Percentiles rank a stretch among this genome's conserved stretches.
Conservation (phyloP, 148 eudicot genomes). For the Cornus kousa region DNA sequence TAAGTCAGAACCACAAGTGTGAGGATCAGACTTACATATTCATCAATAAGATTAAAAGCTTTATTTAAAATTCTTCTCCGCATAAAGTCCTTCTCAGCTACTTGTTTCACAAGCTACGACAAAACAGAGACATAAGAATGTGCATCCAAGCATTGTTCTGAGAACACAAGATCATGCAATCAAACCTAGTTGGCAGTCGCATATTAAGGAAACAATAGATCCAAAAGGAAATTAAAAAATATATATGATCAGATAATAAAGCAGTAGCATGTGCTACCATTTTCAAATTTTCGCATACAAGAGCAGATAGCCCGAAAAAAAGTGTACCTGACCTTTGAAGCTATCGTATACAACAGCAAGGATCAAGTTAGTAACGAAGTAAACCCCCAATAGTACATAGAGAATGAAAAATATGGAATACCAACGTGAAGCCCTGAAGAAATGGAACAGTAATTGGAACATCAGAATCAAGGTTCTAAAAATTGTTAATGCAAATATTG, state of each 20-base stretch:
- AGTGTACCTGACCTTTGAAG: slow-evolving; percentile 73
- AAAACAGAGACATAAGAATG: slow-evolving; percentile 10
- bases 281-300: neutral
- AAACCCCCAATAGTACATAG: slow-evolving; percentile 82
- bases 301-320: slow-evolving; percentile 2
- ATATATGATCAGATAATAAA: neutral
- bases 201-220: neutral
- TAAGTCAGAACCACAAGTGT: neutral
- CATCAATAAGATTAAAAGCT: slow-evolving; percentile 73
- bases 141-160: neutral
- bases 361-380: slow-evolving; percentile 92
- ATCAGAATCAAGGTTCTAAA: neutral
- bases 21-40: slow-evolving; percentile 39
- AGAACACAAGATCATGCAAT: neutral
- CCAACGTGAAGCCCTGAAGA: slow-evolving; percentile 84
- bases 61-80: slow-evolving; percentile 62
- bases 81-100: slow-evolving; percentile 57
- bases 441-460: neutral
- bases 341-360: slow-evolving; percentile 97
- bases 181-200: neutral
- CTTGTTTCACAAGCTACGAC: slow-evolving; percentile 83
- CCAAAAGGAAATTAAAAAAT: neutral
- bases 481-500: neutral
- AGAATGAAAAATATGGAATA: slow-evolving; percentile 76
- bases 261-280: neutral